Evolutionary conservation across 208 protist genomes (phyloP), one percentile per base, ranked within the genome.

Genomic region (Histomonas meleagridis): DNA sequence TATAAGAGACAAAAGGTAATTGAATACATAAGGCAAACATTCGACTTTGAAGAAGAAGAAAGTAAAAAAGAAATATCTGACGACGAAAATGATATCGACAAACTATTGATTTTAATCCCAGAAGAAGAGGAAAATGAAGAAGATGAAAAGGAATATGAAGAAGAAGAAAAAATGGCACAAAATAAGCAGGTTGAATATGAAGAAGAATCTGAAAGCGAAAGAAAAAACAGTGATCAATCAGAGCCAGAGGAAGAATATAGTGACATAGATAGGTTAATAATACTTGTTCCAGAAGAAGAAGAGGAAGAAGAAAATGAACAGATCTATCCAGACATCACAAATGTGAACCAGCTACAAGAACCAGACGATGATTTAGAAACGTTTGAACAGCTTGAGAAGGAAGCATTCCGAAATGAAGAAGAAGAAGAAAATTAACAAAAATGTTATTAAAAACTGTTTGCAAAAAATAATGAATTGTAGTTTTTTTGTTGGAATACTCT

Each of bases 21-120:
- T n/a, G n/a, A n/a, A n/a, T n/a, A n/a, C n/a, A n/a, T n/a, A n/a
- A n/a, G n/a, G n/a, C n/a, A n/a, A n/a, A n/a, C n/a, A n/a, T n/a
- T n/a, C n/a, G n/a, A n/a, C n/a, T n/a, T n/a, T n/a, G 62, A 70
- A 70, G 62, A 70, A 70, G 62, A 70, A 70, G 62, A 70, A 70
- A 28, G 28, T 28, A 28, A 70, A 70, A 28, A 70, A 70, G 62
- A 70, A 70, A 28, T 28, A 70, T 28, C 28, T 28, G 62, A 70
- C 28, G 62, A 70, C 62, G 28, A 70, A 70, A 28, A 70, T 28
- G 28, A 70, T 28, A 28, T 28, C 62, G 28, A 28, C 62, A 28
- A 28, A 28, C 62, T 28, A 28, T 28, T 28, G 62, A 70, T 70
- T 28, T 28, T 28, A 28, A 70, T 70, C 62, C 62, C 62, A 70